phyloP scores from a whole-genome alignment of 257 asterid species.

The Verbascum thapsus region DNA sequence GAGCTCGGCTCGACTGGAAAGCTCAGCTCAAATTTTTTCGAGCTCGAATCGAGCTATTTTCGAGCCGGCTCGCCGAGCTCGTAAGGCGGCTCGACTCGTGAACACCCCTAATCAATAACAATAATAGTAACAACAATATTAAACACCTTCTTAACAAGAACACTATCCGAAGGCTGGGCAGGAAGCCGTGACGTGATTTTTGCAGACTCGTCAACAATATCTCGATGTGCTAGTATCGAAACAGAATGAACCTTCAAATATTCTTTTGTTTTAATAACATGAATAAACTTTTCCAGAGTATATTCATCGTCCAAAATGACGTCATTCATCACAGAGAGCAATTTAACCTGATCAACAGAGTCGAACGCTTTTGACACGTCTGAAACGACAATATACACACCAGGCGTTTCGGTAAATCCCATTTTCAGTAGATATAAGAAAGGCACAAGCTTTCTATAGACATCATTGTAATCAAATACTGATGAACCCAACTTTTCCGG shows the following conservation, averaged over 20 bases:
- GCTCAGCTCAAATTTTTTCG: too few relatives aligned
- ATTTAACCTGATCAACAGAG: conserved; percentile 67
- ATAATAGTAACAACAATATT: neutral
- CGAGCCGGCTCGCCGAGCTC: too few relatives aligned
- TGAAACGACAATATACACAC: conserved; percentile 64
- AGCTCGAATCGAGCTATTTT: too few relatives aligned
- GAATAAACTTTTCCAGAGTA: conserved; percentile 48
- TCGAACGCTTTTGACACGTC: conserved; percentile 92
- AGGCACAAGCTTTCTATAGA: conserved; percentile 66
- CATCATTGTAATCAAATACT: conserved; percentile 81
- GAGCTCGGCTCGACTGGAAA: too few relatives aligned
- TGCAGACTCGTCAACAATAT: conserved; percentile 31
- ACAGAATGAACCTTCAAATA: conserved; percentile 53
- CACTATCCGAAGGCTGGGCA: conserved; percentile 38
- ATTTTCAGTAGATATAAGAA: conserved; percentile 53
- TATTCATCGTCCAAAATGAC: conserved; percentile 57
- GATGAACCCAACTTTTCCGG: conserved; percentile 84
- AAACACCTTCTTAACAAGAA: conserved; percentile 79
- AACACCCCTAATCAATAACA: too few relatives aligned
- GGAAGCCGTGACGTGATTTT: conserved; percentile 35
- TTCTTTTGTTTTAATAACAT: conserved; percentile 53
- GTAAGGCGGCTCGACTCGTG: too few relatives aligned
- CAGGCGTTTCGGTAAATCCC: conserved; percentile 47
- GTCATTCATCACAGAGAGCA: conserved; percentile 73
- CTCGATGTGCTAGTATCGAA: conserved; percentile 37